A percentile compares a stretch with the other conserved stretches of the same genome.
Evolutionary conservation across 23 red algal species (phyloP).

Genomic region (Agarophyton chilense): DNA sequence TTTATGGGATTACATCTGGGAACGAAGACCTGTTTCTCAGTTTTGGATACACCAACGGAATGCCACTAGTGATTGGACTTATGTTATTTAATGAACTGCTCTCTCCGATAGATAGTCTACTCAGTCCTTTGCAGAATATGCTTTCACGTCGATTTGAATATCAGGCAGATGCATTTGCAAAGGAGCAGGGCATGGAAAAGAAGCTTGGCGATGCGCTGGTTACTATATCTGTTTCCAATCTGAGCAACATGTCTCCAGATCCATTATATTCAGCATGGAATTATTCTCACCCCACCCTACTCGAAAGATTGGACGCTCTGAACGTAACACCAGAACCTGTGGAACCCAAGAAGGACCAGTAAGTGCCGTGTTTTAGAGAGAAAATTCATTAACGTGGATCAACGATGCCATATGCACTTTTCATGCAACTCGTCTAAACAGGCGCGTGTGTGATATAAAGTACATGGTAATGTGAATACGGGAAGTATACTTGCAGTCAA

Average conservation of each 20-base stretch:
- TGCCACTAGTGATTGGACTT: conserved; percentile 73
- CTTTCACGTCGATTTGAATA: conserved; percentile 73
- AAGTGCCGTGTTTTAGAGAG: background rate
- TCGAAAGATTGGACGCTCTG: conserved; percentile 77
- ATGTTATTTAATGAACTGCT: conserved; percentile 81
- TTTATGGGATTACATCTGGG: conserved; percentile 66
- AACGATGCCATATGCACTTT: background rate
- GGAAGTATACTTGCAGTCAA: too few species aligned
- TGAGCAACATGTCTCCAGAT: conserved; percentile 88
- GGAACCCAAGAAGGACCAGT: conserved; percentile 31
- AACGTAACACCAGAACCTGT: conserved; percentile 36
- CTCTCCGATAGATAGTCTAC: conserved; percentile 72
- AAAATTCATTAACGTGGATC: too few species aligned
- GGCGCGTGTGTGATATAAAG: too few species aligned
- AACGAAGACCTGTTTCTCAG: conserved; percentile 77
- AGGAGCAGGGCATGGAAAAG: conserved; percentile 56
- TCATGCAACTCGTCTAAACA: too few species aligned
- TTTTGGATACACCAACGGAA: conserved; percentile 76
- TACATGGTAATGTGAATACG: too few species aligned
- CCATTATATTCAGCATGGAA: conserved; percentile 84
- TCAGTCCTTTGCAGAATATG: conserved; percentile 61
- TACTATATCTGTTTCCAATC: conserved; percentile 70
- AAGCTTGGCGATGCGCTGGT: conserved; percentile 78
- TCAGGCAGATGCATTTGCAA: conserved; percentile 84
- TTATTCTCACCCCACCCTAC: conserved; percentile 83